Base-by-base conservation (phyloP, 1,284 basidiomycete species). In the Cutaneotrichosporon cyanovorans region DNA sequence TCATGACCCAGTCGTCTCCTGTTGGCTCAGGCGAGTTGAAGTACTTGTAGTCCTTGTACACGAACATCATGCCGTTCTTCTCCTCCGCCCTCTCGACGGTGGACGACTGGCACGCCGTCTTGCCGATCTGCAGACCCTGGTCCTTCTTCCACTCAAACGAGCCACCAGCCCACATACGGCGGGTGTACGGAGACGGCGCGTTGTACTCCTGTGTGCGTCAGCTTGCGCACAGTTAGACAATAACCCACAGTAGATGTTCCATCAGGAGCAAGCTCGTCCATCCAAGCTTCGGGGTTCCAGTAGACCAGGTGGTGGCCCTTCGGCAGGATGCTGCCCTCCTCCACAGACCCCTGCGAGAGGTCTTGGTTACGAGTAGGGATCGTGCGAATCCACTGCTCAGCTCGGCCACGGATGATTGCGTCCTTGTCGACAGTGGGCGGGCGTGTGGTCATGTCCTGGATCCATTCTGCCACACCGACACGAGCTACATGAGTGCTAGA, bases 131-230 rank as follows among this genome's bases (percentile, higher is more conserved):
- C 47, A 87, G 67, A 2, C 76, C 74, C 23, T 72, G 16, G 3
- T 46, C 16, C 1, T 42, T 72, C 42, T 62, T 57, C 82, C 84
- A 88, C 32, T 70, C 71, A 62, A 88, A 81, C 50, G 72, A 76
- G 0, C 87, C 86, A 18, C 83, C 79, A 1, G 84, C 85, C 85
- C 87, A 89, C 86, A 89, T 89, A 16, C 87, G 75, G 36, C 83
- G 76, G 16, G 78, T 77, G 69, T 84, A 88, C 0, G 85, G 85
- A 36, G 76, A 68, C 0, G 87, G 86, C 3, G 87, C 60, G 42
- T 68, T 71, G 53, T 63, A 66, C 31, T 68, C 66, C 67, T 71
- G 46, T 22, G 18, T 16, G n/a, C 9, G 2, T 7, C 32, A 35
- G 14, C 32, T 1, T 15, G 18, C 2, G 22, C 14, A n/a, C 41